Conservation (phyloP, 495 filamentous ascomycete species). For the Echria macrotheca region DNA sequence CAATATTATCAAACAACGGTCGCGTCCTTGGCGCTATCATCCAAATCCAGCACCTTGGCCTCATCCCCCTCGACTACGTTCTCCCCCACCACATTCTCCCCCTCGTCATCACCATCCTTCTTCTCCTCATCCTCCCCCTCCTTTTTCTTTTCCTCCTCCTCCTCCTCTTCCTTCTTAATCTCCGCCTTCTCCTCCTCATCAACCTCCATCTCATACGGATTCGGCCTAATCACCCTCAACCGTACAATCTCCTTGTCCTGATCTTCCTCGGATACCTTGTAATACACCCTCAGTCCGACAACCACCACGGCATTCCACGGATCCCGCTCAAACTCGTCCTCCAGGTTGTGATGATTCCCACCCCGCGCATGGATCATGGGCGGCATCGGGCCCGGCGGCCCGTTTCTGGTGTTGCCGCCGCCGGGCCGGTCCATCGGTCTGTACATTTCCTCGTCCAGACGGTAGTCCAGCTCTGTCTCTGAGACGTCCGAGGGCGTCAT, state of each 20-base stretch:
- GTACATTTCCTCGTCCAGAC: conserved; percentile 9
- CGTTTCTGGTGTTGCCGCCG: too few species aligned
- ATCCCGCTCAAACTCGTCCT: conserved; percentile 48
- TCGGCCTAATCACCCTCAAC: conserved; percentile 36
- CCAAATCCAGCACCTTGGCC: conserved; percentile 40
- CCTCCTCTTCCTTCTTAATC: conserved; percentile 9
- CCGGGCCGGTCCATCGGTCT: conserved; percentile 1
- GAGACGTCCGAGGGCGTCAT: conserved; percentile 35
- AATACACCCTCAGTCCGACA: conserved; percentile 71
- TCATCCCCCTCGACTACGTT: conserved; percentile 23
- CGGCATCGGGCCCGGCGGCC: background rate
- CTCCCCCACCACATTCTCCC: conserved; percentile 4
- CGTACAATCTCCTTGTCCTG: conserved; percentile 42
- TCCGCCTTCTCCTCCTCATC: conserved; percentile 19
- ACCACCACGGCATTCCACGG: conserved; percentile 87
- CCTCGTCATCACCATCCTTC: conserved; percentile 6
- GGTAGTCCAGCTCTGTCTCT: conserved; percentile 30
- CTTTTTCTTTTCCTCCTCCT: conserved; percentile 5
- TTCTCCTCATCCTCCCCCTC: conserved; percentile 16
- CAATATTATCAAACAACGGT: conserved; percentile 31
- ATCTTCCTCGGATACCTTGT: conserved; percentile 48
- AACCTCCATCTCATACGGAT: conserved; percentile 23
- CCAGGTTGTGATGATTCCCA: too few species aligned
- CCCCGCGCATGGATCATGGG: background rate
- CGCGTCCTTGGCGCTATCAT: conserved; percentile 46